Percentiles rank a stretch among this genome's conserved stretches.
These are phyloP conservation scores for Debaryomyces subglobosus DNA, from an alignment of 1,139 yeast genomes.

Conservation along the genomic window DNA sequence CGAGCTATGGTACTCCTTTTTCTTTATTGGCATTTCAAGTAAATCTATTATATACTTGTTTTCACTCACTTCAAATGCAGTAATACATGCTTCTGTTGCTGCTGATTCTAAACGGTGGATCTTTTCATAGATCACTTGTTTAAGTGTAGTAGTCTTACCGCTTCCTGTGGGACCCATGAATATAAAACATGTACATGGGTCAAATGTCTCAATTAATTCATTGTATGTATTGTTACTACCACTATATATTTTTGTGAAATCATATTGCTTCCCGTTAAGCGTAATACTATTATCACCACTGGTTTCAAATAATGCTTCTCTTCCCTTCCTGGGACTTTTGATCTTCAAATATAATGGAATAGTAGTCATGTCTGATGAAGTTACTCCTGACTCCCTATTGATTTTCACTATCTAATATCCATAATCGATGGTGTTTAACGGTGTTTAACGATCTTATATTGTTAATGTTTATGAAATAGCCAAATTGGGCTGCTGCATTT, in stretches of 20 bases:
- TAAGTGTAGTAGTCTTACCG: conserved; percentile 37
- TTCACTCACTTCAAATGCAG: conserved; percentile 36
- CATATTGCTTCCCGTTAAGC: conserved; percentile 24
- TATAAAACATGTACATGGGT: conserved; percentile 21
- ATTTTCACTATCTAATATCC: background rate
- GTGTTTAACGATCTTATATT: background rate
- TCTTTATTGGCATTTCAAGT: conserved; percentile 19
- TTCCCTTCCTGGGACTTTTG: conserved; percentile 18
- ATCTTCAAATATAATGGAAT: conserved; percentile 31
- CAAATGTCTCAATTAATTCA: conserved; percentile 15
- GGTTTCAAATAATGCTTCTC: conserved; percentile 15
- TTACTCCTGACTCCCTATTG: background rate
- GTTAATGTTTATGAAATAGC: conserved; percentile 2
- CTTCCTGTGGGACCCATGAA: conserved; percentile 40
- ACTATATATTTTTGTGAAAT: conserved; percentile 24
- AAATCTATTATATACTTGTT: conserved; percentile 32
- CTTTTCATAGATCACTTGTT: conserved; percentile 9
- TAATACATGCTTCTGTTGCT: conserved; percentile 15
- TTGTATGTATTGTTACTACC: conserved; percentile 14
- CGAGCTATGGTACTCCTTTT: conserved; percentile 11
- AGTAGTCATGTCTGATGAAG: conserved; percentile 9
- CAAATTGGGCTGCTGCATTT: conserved; percentile 2
- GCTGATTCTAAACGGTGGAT: conserved; percentile 4
- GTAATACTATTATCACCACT: conserved; percentile 20
- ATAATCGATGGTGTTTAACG: background rate